Percentiles rank a stretch among this genome's conserved stretches.
Conservation (phyloP, 2,329 filamentous ascomycete genomes). For the Colletotrichum navitas region DNA sequence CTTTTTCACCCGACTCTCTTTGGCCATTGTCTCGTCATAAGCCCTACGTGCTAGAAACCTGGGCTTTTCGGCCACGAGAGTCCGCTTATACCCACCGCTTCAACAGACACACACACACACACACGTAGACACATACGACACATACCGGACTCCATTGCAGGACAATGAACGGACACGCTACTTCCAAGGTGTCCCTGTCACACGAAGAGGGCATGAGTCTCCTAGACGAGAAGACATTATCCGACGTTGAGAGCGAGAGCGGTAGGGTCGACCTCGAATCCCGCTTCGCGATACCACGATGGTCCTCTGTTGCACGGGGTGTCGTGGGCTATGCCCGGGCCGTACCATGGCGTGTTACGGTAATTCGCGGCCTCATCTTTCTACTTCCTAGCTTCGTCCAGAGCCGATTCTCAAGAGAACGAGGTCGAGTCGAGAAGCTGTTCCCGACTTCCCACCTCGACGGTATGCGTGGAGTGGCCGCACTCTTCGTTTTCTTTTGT, state of each 20-base stretch:
- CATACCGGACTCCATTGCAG: conserved; percentile 43
- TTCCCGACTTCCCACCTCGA: conserved; percentile 69
- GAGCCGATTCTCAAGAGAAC: conserved; percentile 56
- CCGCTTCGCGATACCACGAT: conserved; percentile 49
- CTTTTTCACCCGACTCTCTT: conserved; percentile 19
- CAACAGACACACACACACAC: neutral
- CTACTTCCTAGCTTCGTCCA: conserved; percentile 68
- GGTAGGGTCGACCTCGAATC: conserved; percentile 55
- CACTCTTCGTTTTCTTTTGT: conserved; percentile 68
- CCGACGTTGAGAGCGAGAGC: conserved; percentile 59
- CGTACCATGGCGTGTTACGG: conserved; percentile 54
- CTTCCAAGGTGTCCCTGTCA: conserved; percentile 51
- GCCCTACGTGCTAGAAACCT: conserved; percentile 10
- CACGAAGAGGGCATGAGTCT: conserved; percentile 61
- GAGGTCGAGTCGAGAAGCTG: conserved; percentile 56
- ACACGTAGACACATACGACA: neutral
- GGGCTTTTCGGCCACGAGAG: conserved; percentile 10
- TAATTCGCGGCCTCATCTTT: conserved; percentile 58
- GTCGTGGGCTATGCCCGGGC: conserved; percentile 48
- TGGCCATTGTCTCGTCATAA: conserved; percentile 25
- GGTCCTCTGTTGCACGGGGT: conserved; percentile 49
- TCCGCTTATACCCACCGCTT: conserved; percentile 2
- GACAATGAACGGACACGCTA: conserved; percentile 58
- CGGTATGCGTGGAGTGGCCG: conserved; percentile 68
- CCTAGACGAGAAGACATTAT: conserved; percentile 58